phyloP scores from a whole-genome alignment of 805 yeast genomes.

The Scheffersomyces lignosus region DNA sequence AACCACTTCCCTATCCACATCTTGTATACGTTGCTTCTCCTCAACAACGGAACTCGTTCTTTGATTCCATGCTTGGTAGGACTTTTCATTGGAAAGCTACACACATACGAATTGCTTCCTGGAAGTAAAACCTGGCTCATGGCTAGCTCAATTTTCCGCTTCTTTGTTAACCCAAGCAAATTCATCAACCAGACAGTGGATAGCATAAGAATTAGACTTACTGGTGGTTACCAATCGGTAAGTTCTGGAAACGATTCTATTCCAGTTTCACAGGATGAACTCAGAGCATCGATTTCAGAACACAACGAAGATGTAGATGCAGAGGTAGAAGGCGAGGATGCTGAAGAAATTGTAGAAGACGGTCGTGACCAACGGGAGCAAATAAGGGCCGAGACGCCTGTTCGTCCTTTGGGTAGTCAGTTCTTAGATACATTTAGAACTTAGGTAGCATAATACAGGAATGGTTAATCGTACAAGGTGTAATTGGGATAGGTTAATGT shows the following conservation, averaged over 20 bases:
- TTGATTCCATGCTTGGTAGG: constrained; percentile 39
- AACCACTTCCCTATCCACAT: constrained; percentile 43
- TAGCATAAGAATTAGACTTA: background rate
- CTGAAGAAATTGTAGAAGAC: constrained; percentile 23
- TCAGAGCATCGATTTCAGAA: background rate
- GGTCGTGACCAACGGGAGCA: constrained; percentile 11
- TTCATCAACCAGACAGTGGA: background rate
- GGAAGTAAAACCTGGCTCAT: constrained; percentile 36
- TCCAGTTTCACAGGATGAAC: background rate
- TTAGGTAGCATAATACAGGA: too few species aligned
- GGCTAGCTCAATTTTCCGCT: constrained; percentile 25
- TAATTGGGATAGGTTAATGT: too few species aligned
- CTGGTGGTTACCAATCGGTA: background rate
- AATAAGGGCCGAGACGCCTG: constrained; percentile 58
- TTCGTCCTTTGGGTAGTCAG: constrained; percentile 59
- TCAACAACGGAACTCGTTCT: constrained; percentile 39
- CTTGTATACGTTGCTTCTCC: constrained; percentile 31
- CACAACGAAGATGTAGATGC: constrained; percentile 26
- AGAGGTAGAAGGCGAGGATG: constrained; percentile 26
- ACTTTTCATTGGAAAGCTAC: constrained; percentile 35
- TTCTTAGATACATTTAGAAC: constrained; percentile 60
- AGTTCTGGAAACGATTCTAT: background rate
- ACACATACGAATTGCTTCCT: constrained; percentile 34
- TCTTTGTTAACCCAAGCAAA: constrained; percentile 26
- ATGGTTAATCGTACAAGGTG: too few species aligned